Evolutionary conservation across 768 basidiomycete species (phyloP).

Genomic region (Suillus paluster): DNA sequence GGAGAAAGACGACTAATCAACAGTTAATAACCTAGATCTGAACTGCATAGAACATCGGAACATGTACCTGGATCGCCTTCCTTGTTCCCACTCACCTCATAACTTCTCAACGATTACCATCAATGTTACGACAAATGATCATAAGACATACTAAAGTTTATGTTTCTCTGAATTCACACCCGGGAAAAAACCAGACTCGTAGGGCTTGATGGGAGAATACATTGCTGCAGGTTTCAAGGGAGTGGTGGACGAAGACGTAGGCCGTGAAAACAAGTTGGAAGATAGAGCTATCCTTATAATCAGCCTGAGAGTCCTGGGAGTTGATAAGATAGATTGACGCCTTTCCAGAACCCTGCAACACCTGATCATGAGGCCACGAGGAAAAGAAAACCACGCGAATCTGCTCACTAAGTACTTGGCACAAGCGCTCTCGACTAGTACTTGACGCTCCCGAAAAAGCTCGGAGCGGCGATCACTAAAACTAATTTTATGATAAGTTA

Average conservation of each 20-base stretch:
- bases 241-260: background rate
- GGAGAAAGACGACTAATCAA: slow-evolving; percentile 74
- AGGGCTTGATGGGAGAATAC: slow-evolving; percentile 75
- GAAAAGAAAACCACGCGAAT: background rate
- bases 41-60: slow-evolving; percentile 3
- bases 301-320: background rate
- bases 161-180: slow-evolving; percentile 53
- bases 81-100: slow-evolving; percentile 80
- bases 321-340: background rate
- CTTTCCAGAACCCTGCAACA: background rate
- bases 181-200: slow-evolving; percentile 70
- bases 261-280: background rate
- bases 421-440: background rate
- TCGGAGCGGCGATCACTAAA: background rate
- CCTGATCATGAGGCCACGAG: background rate
- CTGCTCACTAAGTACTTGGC: no score
- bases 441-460: slow-evolving; percentile 5
- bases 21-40: background rate
- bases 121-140: slow-evolving; percentile 11
- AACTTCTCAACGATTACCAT: slow-evolving; percentile 48
- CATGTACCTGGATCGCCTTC: slow-evolving; percentile 69
- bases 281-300: background rate
- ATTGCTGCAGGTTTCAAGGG: slow-evolving; percentile 35
- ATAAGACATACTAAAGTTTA: slow-evolving; percentile 65
- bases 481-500: background rate